These are phyloP conservation scores for Gleditsia sinensis DNA, from an alignment of 306 rosid genomes.

Conservation along the genomic window DNA sequence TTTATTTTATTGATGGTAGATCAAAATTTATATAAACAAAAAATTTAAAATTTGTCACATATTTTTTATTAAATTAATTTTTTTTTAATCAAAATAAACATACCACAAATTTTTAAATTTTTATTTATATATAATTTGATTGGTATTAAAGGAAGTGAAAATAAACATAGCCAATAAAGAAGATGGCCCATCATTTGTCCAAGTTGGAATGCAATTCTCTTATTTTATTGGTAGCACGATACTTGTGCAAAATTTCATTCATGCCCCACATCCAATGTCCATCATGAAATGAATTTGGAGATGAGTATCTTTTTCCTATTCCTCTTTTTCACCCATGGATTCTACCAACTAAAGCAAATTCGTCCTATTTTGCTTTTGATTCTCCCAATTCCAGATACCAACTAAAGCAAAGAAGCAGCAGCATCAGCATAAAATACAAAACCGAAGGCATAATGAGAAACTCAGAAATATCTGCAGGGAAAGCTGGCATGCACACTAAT, in stretches of 20 bases:
- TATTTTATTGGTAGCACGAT: not conserved
- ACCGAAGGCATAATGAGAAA: not conserved
- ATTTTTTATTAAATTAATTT: too few species aligned
- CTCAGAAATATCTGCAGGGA: not conserved
- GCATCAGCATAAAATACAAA: not conserved
- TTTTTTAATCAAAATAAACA: too few species aligned
- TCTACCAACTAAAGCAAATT: not conserved
- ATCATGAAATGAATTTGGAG: not conserved
- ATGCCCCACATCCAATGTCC: not conserved
- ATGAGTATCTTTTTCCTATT: not conserved
- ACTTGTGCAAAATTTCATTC: too few species aligned
- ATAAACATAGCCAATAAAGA: not conserved
- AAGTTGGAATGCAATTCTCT: not conserved
- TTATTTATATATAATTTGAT: too few species aligned
- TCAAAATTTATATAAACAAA: too few species aligned
- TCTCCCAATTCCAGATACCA: not conserved
- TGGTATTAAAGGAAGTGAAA: too few species aligned
- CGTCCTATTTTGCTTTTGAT: not conserved
- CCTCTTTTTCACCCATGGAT: not conserved
- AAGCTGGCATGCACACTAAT: conserved; percentile 12
- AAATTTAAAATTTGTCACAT: too few species aligned
- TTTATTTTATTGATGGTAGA: too few species aligned
- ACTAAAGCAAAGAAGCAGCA: not conserved
- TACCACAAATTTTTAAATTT: too few species aligned
- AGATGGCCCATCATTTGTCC: not conserved